Base-by-base conservation (phyloP, 2,329 filamentous ascomycete genomes). In the Cryphonectria carpinicola region DNA sequence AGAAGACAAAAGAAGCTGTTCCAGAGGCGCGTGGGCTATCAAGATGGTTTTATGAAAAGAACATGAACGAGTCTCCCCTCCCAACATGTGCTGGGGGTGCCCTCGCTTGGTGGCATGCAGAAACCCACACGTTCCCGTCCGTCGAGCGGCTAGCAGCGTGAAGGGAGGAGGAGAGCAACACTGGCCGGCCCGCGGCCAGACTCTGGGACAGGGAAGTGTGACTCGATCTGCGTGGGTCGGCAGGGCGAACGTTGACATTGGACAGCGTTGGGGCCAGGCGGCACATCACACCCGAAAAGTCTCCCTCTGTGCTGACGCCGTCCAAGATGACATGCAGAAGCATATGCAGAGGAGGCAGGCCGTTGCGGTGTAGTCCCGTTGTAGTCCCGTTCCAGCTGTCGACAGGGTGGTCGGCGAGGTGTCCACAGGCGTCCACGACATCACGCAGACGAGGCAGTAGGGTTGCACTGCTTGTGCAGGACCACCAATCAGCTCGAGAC, bases 1-100 rank as follows among this genome's bases (percentile, higher is more conserved):
- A 60, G 72, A 75, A 74, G 68, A 65, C 54, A 75, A 72, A 75
- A 75, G 68, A 65, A 60, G 65, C 67, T 63, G 70, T 71, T 71
- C 72, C 46, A n/a, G 67, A 39, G 63, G 70, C 65, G 67, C 72
- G 41, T 61, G 70, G 69, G 71, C 35, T 56, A 66, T 43, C 43
- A 46, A 73, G 39, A 35, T 71, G 64, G 68, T 71, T 70, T 73
- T 73, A 72, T 66, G 43, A 61, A 58, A 41, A 28, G 56, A 25
- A 65, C 32, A 49, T 17, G 28, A 41, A 46, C 22, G 22, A 56
- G 43, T 65, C 70, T 67, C 32, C 63, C 63, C 17, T 17, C 43
- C 43, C 46, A 10, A 22, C 22, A 65, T 67, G 49, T 54, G 66
- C 72, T 46, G 54, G 60, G 63, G 66, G 64, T 14, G 39, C 32